Evolutionary conservation across 331 rosid species (phyloP).

Genomic region (Telfairia occidentalis): DNA sequence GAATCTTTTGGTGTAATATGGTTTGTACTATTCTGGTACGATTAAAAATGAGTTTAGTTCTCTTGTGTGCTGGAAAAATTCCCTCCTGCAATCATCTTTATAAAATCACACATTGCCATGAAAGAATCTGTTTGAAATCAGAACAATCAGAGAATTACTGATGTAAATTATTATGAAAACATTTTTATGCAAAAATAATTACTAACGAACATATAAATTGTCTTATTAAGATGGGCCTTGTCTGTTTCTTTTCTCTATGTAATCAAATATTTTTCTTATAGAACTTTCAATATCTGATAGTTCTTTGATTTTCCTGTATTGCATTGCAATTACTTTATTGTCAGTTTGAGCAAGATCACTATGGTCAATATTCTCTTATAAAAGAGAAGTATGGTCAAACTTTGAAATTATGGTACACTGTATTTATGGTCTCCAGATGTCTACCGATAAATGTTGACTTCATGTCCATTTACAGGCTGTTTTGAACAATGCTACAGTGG

Average conservation of each 20-base stretch:
- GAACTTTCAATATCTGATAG: background rate
- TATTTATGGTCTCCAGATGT: no score
- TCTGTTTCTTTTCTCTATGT: background rate
- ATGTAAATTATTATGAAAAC: background rate
- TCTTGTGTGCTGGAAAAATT: background rate
- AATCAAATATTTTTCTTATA: background rate
- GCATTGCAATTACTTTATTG: background rate
- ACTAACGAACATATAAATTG: background rate
- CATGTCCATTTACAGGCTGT: constrained; percentile 54
- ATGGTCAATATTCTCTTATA: background rate
- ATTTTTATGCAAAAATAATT: background rate
- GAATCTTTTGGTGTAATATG: background rate
- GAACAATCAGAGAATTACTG: background rate
- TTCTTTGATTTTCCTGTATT: background rate
- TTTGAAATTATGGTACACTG: no score
- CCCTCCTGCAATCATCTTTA: background rate
- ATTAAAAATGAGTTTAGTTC: constrained; percentile 9
- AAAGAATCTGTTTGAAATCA: background rate
- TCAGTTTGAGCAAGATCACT: background rate
- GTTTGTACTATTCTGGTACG: background rate
- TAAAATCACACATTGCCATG: background rate
- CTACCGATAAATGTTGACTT: background rate
- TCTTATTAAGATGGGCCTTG: background rate
- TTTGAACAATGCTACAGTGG: constrained; percentile 92
- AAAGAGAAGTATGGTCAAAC: background rate